Evolutionary conservation across 345 rosid genomes (phyloP).

Genomic region (Populus davidiana): DNA sequence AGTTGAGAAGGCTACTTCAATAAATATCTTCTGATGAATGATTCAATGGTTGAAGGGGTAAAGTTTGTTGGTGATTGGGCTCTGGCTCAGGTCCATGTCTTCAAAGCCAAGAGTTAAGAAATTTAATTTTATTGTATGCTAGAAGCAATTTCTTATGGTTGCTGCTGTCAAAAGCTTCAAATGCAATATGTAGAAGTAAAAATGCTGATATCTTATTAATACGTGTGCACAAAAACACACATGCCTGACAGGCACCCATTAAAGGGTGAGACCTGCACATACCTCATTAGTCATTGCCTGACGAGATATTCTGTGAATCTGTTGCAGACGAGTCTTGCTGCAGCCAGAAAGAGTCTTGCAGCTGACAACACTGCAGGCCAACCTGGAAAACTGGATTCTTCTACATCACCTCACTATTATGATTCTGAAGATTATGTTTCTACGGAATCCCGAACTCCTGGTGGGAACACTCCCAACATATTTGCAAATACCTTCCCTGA

Average conservation of each 20-base stretch:
- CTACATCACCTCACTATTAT: conserved; percentile 53
- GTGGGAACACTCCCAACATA: conserved; percentile 53
- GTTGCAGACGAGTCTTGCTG: conserved; percentile 70
- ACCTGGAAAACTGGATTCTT: conserved; percentile 49
- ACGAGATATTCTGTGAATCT: conserved; percentile 2
- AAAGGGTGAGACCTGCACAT: background rate
- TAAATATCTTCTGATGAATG: background rate
- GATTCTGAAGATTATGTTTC: conserved; percentile 70
- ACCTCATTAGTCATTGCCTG: background rate
- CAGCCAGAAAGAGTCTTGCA: conserved; percentile 69
- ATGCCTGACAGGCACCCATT: background rate
- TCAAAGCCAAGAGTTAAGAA: background rate
- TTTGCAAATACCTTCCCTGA: conserved; percentile 36
- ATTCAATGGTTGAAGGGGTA: background rate
- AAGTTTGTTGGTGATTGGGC: background rate
- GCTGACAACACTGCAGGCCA: conserved; percentile 48
- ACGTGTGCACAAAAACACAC: background rate
- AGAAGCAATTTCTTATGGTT: background rate
- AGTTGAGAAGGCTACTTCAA: background rate
- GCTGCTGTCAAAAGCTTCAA: background rate
- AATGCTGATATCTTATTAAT: background rate
- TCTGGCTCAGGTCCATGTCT: background rate
- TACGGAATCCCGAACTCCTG: conserved; percentile 59
- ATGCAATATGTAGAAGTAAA: background rate
- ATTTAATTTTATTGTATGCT: too few relatives aligned